Conservation (phyloP, 805 yeast species). For the Metschnikowia santaceciliae region DNA sequence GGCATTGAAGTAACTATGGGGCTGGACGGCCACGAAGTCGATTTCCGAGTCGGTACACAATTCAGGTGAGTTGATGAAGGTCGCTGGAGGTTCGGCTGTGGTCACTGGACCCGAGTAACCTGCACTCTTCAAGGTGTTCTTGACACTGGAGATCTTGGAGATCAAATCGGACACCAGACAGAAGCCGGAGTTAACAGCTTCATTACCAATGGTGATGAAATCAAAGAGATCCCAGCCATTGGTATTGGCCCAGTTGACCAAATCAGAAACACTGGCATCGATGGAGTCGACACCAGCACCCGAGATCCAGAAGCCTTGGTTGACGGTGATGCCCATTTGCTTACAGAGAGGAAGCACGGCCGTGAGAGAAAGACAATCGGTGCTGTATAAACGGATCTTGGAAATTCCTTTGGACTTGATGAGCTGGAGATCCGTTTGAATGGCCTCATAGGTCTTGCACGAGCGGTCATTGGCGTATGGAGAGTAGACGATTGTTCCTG, state of each 20-base stretch:
- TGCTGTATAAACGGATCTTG: constrained; percentile 75
- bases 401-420: constrained; percentile 61
- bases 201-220: constrained; percentile 81
- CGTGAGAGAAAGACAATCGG: constrained; percentile 71
- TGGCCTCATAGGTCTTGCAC: constrained; percentile 59
- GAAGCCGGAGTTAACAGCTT: constrained; percentile 68
- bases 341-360: constrained; percentile 61
- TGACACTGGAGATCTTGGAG: constrained; percentile 61
- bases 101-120: constrained; percentile 78
- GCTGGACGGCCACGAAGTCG: constrained; percentile 82
- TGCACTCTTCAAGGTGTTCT: constrained; percentile 50
- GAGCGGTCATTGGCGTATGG: constrained; percentile 69
- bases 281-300: constrained; percentile 64
- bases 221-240: constrained; percentile 72
- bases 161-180: constrained; percentile 60
- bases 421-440: constrained; percentile 53
- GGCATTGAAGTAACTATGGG: constrained; percentile 80
- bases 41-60: constrained; percentile 68
- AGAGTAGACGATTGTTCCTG: constrained; percentile 65
- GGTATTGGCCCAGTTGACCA: constrained; percentile 47
- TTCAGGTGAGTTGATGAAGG: constrained; percentile 57
- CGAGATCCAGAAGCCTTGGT: constrained; percentile 85
- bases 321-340: constrained; percentile 61
- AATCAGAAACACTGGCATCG: constrained; percentile 50
- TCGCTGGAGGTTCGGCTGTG: constrained; percentile 87